Base-by-base conservation (phyloP, 768 basidiomycete species). In the Tricholoma furcatifolium region DNA sequence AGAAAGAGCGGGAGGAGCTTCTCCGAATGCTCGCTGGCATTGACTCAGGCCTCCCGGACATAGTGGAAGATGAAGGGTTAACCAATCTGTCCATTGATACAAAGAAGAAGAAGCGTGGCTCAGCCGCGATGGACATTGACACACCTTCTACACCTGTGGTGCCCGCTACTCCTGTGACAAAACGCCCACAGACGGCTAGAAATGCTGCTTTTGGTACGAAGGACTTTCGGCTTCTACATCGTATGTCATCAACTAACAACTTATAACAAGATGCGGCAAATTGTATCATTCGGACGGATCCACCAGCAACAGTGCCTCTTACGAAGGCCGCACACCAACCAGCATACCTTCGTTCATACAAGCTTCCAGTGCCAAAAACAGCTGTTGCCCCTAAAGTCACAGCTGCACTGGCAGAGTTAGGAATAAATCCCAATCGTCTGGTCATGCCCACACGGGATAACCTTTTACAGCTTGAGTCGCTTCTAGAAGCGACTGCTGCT, bases 381-480 rank as follows among this genome's bases (percentile, higher is more conserved):
- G 78, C 84, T 35, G 76, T 87, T 20, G 80, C 84, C 2, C 83
- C 84, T 14, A 92, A 93, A 64, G 82, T 98, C 60, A 76, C 84
- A 8, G 84, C 87, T 53, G 79, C 87, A 12, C 78, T 98, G 14
- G 66, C 77, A 6, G 94, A 98, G 69, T 76, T 95, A 10, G 86
- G 87, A 12, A 72, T 97, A 10, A 78, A 79, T 14, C 76, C 84
- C 50, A 79, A 79, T 14, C 83, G 88, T 10, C 79, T 99, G 45
- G 90, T 96, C 55, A 98, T 98, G 93, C 97, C 97, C 15, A 98
- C 97, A 2, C 79, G 84, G 35, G 84, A 85, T 21, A 97, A 93
- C 58, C 76, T 86, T 48, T 75, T 79, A 47, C 82, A 81, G 59
- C 74, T 94, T 17, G 93, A 97, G 56, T 73, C 76, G 12, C 69